Percentiles rank a stretch among this genome's conserved stretches.
Conservation (phyloP, 805 yeast species). For the Starmera dryadoides region DNA sequence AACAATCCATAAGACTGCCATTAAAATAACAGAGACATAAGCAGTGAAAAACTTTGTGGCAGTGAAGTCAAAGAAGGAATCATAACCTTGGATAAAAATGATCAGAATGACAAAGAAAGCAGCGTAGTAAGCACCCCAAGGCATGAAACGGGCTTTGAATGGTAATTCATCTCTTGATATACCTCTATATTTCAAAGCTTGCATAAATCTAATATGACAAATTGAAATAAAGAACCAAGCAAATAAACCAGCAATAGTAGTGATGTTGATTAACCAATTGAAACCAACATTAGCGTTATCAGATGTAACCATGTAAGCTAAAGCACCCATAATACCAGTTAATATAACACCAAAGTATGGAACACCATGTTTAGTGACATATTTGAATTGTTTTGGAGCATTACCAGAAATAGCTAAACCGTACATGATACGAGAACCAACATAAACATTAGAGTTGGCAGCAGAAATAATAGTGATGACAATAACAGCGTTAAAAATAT, state of each 20-base stretch:
- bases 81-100: slow-evolving; percentile 63
- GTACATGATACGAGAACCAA: slow-evolving; percentile 57
- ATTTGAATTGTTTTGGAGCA: slow-evolving; percentile 48
- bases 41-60: slow-evolving; percentile 55
- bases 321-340: slow-evolving; percentile 50
- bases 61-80: slow-evolving; percentile 45
- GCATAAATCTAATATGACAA: slow-evolving; percentile 57
- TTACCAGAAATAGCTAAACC: slow-evolving; percentile 49
- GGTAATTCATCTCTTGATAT: slow-evolving; percentile 61
- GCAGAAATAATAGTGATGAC: slow-evolving; percentile 58
- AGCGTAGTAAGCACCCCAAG: slow-evolving; percentile 57
- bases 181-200: slow-evolving; percentile 49
- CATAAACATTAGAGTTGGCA: slow-evolving; percentile 62
- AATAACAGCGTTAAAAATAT: slow-evolving; percentile 61
- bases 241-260: slow-evolving; percentile 61
- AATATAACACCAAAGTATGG: slow-evolving; percentile 49
- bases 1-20: slow-evolving; percentile 41
- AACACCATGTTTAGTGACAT: slow-evolving; percentile 49
- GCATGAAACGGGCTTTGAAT: slow-evolving; percentile 60
- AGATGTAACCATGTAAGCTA: slow-evolving; percentile 49
- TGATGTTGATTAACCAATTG: slow-evolving; percentile 59
- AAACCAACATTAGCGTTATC: slow-evolving; percentile 47
- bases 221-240: slow-evolving; percentile 58
- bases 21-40: slow-evolving; percentile 55
- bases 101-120: slow-evolving; percentile 44